Percentiles rank a stretch among this genome's conserved stretches.
Evolutionary conservation across 768 basidiomycete species (phyloP).

Genomic region (Collybia mongolica): DNA sequence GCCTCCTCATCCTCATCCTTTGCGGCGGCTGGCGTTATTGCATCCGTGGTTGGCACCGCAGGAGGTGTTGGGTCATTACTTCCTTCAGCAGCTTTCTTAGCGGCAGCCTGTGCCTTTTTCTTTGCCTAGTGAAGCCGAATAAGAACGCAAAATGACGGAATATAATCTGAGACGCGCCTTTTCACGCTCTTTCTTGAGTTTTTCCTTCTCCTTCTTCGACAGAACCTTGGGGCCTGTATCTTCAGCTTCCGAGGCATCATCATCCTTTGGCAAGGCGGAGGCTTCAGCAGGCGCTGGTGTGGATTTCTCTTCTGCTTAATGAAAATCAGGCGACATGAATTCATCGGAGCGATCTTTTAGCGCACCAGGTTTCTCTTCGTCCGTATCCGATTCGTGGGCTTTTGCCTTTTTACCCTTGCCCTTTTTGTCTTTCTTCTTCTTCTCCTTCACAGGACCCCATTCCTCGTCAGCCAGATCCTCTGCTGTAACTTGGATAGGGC

Average conservation of each 20-base stretch:
- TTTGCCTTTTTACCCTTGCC: conserved; percentile 52
- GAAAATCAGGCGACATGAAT: conserved; percentile 1
- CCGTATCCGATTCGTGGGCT: conserved; percentile 37
- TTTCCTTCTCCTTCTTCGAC: conserved; percentile 96
- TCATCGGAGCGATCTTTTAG: neutral
- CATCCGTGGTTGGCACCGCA: conserved; percentile 22
- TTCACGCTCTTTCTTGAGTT: conserved; percentile 94
- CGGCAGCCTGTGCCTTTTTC: conserved; percentile 91
- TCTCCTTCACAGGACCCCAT: conserved; percentile 62
- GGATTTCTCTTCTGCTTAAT: conserved; percentile 20
- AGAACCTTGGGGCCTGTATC: conserved; percentile 66
- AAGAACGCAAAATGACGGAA: conserved; percentile 4
- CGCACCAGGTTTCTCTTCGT: conserved; percentile 24
- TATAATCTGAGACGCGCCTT: conserved; percentile 52
- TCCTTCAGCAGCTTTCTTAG: conserved; percentile 59
- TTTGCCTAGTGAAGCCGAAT: conserved; percentile 59
- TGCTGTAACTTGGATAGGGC: conserved; percentile 54
- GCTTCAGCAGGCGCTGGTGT: conserved; percentile 23
- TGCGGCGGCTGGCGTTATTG: conserved; percentile 25
- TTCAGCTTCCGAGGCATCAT: conserved; percentile 52
- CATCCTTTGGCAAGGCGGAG: conserved; percentile 26
- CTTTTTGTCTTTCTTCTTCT: conserved; percentile 64
- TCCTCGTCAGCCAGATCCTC: conserved; percentile 76
- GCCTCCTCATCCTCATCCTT: conserved; percentile 66
- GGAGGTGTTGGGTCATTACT: conserved; percentile 26